phyloP scores from a whole-genome alignment of 192 early-diverging fungal genomes.

The Dispira simplex region DNA sequence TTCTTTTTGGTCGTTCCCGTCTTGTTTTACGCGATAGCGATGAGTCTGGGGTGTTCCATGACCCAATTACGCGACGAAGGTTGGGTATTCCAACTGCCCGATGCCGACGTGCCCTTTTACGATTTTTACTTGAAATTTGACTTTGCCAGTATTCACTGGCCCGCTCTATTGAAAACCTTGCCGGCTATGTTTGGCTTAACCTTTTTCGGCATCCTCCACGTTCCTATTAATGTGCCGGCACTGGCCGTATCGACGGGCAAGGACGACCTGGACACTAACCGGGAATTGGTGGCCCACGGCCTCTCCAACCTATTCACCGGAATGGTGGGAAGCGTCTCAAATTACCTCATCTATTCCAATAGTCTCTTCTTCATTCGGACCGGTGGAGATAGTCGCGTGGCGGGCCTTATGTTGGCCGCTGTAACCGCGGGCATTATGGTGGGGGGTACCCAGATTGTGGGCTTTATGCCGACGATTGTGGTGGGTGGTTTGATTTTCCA shows the following conservation, averaged over 20 bases:
- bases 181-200: slow-evolving; percentile 88
- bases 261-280: slow-evolving; percentile 79
- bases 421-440: slow-evolving; percentile 65
- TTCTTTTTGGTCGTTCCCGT: slow-evolving; percentile 78
- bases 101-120: slow-evolving; percentile 64
- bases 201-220: slow-evolving; percentile 93
- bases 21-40: slow-evolving; percentile 55
- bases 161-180: slow-evolving; percentile 42
- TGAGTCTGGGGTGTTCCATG: slow-evolving; percentile 39
- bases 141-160: slow-evolving; percentile 48
- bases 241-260: slow-evolving; percentile 79
- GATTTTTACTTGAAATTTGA: slow-evolving; percentile 63
- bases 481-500: slow-evolving; percentile 95
- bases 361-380: slow-evolving; percentile 85
- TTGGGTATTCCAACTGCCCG: slow-evolving; percentile 75
- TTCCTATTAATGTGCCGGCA: slow-evolving; percentile 94
- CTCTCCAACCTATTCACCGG: slow-evolving; percentile 76
- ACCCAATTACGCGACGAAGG: slow-evolving; percentile 47
- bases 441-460: slow-evolving; percentile 70
- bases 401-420: slow-evolving; percentile 65
- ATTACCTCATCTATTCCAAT: slow-evolving; percentile 90
- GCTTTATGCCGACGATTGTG: slow-evolving; percentile 86
- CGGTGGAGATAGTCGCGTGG: slow-evolving; percentile 74
- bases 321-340: slow-evolving; percentile 55
- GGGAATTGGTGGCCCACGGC: slow-evolving; percentile 87